phyloP scores from a whole-genome alignment of 306 rosid genomes.

The Rosa lucieae region DNA sequence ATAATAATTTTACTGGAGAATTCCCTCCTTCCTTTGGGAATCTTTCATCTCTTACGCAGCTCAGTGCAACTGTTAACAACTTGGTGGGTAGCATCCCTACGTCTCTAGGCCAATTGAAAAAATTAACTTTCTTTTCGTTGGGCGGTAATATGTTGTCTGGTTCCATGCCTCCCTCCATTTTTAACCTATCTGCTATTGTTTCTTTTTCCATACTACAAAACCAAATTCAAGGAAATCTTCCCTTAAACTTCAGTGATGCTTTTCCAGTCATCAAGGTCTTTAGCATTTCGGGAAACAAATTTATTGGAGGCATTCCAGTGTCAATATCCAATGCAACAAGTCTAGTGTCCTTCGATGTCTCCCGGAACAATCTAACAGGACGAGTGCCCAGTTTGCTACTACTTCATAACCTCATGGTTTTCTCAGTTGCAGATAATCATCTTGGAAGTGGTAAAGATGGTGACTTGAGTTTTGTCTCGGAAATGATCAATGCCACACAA shows the following conservation, averaged over 20 bases:
- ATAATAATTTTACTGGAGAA: conserved; percentile 19
- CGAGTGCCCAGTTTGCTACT: background rate
- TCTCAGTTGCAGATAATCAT: background rate
- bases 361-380: background rate
- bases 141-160: conserved; percentile 1
- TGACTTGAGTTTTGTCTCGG: background rate
- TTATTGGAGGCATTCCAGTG: background rate
- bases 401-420: background rate
- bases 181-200: conserved; percentile 13
- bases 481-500: background rate
- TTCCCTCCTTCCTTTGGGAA: conserved; percentile 20
- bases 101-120: conserved; percentile 10
- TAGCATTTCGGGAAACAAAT: background rate
- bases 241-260: background rate
- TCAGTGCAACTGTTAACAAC: background rate
- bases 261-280: background rate
- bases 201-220: background rate
- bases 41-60: background rate
- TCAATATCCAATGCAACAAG: background rate
- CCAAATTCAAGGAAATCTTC: background rate
- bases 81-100: conserved; percentile 16
- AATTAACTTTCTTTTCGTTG: background rate
- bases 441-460: background rate
- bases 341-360: background rate
- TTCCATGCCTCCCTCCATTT: conserved; percentile 21